Evolutionary conservation across 2,329 filamentous ascomycete species (phyloP).

Genomic region (Hymenoscyphus fraxineus): DNA sequence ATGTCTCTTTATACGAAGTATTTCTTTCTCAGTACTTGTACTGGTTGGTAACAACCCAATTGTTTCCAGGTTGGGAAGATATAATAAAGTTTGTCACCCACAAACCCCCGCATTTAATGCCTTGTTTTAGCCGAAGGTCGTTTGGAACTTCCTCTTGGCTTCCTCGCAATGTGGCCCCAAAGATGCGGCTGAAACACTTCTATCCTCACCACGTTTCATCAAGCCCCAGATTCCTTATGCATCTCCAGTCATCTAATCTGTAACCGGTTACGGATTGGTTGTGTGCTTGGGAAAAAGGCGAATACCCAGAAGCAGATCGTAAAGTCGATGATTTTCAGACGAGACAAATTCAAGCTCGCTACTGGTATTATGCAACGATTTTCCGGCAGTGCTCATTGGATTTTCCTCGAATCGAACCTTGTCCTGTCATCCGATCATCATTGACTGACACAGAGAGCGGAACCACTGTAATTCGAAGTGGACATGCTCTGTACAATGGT

Average conservation of each 20-base stretch:
- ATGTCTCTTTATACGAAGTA: background rate
- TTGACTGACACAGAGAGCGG: constrained; percentile 5
- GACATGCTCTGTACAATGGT: background rate
- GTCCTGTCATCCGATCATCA: constrained; percentile 7
- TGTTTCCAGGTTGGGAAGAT: background rate
- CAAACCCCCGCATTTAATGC: background rate
- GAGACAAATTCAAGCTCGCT: constrained; percentile 5
- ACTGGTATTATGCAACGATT: background rate
- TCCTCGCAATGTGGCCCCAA: background rate
- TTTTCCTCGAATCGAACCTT: background rate
- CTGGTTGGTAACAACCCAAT: background rate
- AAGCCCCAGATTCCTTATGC: background rate
- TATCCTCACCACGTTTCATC: constrained; percentile 1
- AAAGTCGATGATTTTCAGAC: constrained; percentile 9
- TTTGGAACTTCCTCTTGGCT: background rate
- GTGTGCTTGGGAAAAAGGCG: background rate
- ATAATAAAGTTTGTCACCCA: background rate
- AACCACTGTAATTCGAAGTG: background rate
- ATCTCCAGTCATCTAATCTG: background rate
- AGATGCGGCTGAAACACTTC: background rate
- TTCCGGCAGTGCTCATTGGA: background rate
- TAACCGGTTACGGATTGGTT: background rate
- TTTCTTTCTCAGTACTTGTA: background rate
- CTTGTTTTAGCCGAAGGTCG: background rate
- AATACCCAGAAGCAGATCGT: constrained; percentile 2